A percentile compares a stretch with the other conserved stretches of the same genome.
Evolutionary conservation across 1,284 basidiomycete species (phyloP).

Genomic region (Rhodotorula glutinis): DNA sequence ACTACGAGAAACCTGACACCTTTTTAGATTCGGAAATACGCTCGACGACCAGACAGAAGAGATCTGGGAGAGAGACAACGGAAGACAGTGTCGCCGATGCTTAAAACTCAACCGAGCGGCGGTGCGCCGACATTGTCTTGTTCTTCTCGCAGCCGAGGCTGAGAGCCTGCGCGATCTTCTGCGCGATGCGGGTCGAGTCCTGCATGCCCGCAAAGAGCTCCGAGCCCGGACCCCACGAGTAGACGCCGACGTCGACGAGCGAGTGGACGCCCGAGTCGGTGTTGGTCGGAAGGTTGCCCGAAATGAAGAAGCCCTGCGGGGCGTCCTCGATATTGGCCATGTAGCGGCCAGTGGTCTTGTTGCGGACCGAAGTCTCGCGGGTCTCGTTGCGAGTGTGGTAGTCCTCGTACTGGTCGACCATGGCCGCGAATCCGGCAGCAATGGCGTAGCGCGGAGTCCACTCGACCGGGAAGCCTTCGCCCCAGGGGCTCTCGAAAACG

Average conservation of each 20-base stretch:
- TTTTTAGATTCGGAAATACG: too few species aligned
- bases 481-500: conserved; percentile 45
- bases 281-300: conserved; percentile 41
- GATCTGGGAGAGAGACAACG: too few species aligned
- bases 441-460: conserved; percentile 51
- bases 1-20: too few species aligned
- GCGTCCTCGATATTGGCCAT: conserved; percentile 50
- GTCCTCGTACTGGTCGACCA: conserved; percentile 32
- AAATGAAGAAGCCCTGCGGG: conserved; percentile 45
- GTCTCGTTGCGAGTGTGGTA: conserved; percentile 15
- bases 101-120: background rate
- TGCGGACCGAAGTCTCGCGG: conserved; percentile 21
- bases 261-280: conserved; percentile 50
- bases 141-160: conserved; percentile 41
- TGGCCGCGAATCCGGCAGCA: conserved; percentile 48
- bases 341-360: conserved; percentile 37
- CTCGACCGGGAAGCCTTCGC: conserved; percentile 49
- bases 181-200: conserved; percentile 35
- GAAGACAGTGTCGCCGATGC: background rate
- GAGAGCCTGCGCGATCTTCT: conserved; percentile 48
- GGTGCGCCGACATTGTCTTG: conserved; percentile 8
- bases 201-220: conserved; percentile 48
- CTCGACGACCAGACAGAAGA: too few species aligned
- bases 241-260: conserved; percentile 49
- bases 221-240: conserved; percentile 49